Base-by-base conservation (phyloP, 345 rosid genomes). In the Brassica incana region DNA sequence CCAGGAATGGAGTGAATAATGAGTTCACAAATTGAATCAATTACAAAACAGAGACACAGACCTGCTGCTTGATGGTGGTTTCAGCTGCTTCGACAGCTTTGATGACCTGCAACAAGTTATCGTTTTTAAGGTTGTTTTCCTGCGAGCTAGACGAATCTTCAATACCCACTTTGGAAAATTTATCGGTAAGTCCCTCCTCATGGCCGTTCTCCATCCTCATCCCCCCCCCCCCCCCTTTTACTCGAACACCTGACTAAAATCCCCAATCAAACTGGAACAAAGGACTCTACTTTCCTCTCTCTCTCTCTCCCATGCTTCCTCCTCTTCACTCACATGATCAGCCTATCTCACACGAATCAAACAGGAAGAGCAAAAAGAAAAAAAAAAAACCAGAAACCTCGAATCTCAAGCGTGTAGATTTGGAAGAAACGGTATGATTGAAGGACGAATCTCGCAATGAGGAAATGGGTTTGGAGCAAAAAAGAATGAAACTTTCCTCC, bases 1-100 rank as follows among this genome's bases (percentile, higher is more conserved):
- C 9, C 12, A 40, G 32, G 32, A 29, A 29, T 3, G 32, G 32
- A 29, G 32, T 29, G 32, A 29, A 30, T 14, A 36, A 5, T 38
- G 30, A 71, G 8, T 23, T 40, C 8, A 20, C 40, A 65, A 7
- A 8, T 5, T 2, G 45, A 32, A 33, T 35, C 35, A 23, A 20
- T 38, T 38, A 6, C 60, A 60, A 48, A 67, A 70, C 8, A 50
- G 7, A 27, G 5, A 43, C 16, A 8, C 20, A 65, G 14, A 92
- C 99, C 97, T 92, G 94, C 68, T 89, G 94, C 80, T 84, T 89
- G 77, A 95, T 95, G 52, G 92, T 88, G 71, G 90, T 87, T 85
- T 91, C 98, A 15, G 99, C 97, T 6, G 94, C 93, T 84, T 95
- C 97, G 2, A 92, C 94, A n/a, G 98, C 98, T 80, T 91, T 88